phyloP scores from a whole-genome alignment of 495 filamentous ascomycete genomes.

The Aspergillus wentii region DNA sequence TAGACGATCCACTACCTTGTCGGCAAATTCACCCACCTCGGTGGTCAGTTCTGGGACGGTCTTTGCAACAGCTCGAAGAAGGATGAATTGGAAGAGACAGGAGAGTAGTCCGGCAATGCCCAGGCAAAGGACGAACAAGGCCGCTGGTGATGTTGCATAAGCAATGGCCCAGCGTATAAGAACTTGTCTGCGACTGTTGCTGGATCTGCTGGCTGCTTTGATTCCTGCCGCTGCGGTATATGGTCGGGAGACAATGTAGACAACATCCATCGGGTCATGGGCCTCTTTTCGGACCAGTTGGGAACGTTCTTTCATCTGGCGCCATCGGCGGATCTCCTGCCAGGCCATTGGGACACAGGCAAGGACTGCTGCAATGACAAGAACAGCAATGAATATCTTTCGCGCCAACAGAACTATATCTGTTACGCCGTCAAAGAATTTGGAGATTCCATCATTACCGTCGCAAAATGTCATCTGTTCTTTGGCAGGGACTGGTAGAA shows the following conservation, averaged over 20 bases:
- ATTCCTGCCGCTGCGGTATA: constrained; percentile 67
- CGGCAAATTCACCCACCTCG: constrained; percentile 78
- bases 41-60: constrained; percentile 69
- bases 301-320: constrained; percentile 62
- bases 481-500: constrained; percentile 78
- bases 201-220: constrained; percentile 64
- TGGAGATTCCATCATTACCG: constrained; percentile 72
- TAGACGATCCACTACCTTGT: constrained; percentile 67
- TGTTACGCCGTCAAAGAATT: constrained; percentile 75
- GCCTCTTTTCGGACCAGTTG: constrained; percentile 59
- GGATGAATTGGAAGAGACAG: constrained; percentile 78
- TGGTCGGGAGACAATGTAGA: constrained; percentile 82
- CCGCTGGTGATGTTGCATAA: constrained; percentile 79
- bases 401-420: constrained; percentile 56
- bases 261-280: constrained; percentile 78
- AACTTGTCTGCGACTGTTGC: constrained; percentile 59
- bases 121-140: constrained; percentile 81
- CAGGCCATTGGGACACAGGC: constrained; percentile 74
- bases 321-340: constrained; percentile 75
- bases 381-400: constrained; percentile 67
- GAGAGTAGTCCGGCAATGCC: constrained; percentile 79
- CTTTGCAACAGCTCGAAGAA: constrained; percentile 67
- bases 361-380: constrained; percentile 64
- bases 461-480: constrained; percentile 83
- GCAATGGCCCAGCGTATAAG: constrained; percentile 80